A percentile compares a stretch with the other conserved stretches of the same genome.
These are phyloP conservation scores for Bruguiera hainesii DNA, from an alignment of 441 rosid species.

Conservation along the genomic window DNA sequence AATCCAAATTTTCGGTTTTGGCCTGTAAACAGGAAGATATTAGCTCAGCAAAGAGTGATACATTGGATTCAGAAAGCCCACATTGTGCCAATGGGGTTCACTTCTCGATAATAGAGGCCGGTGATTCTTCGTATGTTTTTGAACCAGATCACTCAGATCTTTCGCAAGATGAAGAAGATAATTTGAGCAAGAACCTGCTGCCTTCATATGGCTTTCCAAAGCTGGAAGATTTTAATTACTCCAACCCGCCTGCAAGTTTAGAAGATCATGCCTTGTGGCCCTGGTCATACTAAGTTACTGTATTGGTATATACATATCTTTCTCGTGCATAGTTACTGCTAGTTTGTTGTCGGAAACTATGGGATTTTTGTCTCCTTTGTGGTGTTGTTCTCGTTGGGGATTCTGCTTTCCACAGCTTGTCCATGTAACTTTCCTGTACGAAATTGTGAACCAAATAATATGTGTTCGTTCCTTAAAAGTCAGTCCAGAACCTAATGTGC, in stretches of 20 bases:
- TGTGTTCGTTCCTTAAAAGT: not conserved
- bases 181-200: constrained; percentile 38
- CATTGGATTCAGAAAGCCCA: constrained; percentile 69
- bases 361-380: not conserved
- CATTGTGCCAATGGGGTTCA: constrained; percentile 50
- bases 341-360: constrained; percentile 18
- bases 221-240: constrained; percentile 42
- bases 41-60: constrained; percentile 48
- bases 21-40: constrained; percentile 50
- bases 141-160: constrained; percentile 58
- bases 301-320: not conserved
- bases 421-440: constrained; percentile 2
- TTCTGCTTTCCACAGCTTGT: not conserved
- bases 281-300: constrained; percentile 43
- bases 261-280: constrained; percentile 67
- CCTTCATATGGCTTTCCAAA: constrained; percentile 40
- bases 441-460: constrained; percentile 35
- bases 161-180: constrained; percentile 63
- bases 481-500: no score
- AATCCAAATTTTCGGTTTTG: constrained; percentile 33
- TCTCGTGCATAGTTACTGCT: constrained; percentile 3
- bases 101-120: constrained; percentile 48
- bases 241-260: constrained; percentile 39
- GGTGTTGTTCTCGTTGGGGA: not conserved
- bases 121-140: constrained; percentile 50